phyloP scores from a whole-genome alignment of 257 asterid species.

The Capsicum baccatum region DNA sequence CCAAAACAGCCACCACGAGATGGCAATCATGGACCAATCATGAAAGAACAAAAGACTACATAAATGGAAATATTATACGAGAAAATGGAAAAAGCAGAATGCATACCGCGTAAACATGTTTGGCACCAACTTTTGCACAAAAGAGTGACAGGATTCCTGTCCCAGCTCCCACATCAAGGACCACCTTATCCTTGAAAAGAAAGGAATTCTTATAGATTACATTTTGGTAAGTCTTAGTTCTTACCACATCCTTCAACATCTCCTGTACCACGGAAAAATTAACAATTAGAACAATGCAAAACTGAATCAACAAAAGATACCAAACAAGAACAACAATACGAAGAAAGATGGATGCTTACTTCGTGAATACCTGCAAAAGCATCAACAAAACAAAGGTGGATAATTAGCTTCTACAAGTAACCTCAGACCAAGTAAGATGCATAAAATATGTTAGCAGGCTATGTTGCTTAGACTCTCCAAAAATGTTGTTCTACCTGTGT shows the following conservation, averaged over 20 bases:
- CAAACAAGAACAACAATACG: neutral
- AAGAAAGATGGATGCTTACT: constrained; percentile 55
- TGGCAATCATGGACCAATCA: neutral
- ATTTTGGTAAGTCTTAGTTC: constrained; percentile 91
- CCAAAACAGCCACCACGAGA: constrained; percentile 5
- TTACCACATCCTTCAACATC: constrained; percentile 88
- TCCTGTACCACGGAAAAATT: constrained; percentile 60
- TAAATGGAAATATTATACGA: neutral
- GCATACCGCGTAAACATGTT: constrained; percentile 64
- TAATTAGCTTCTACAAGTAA: constrained; percentile 32
- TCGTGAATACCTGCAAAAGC: constrained; percentile 93
- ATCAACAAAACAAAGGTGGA: constrained; percentile 16
- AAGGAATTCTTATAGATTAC: constrained; percentile 85
- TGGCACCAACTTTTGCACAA: constrained; percentile 97
- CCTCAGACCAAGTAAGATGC: neutral
- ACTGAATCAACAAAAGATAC: constrained; percentile 6
- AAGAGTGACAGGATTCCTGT: constrained; percentile 97
- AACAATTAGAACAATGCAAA: constrained; percentile 1
- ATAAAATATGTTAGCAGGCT: neutral
- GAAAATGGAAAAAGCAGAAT: neutral
- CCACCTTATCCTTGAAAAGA: constrained; percentile 87
- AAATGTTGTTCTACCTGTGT: no score
- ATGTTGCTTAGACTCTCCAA: no score
- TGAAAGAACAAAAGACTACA: neutral
- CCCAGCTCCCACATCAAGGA: constrained; percentile 99